These are phyloP conservation scores for Ormosia semicastrata DNA, from an alignment of 306 rosid genomes.

Conservation along the genomic window DNA sequence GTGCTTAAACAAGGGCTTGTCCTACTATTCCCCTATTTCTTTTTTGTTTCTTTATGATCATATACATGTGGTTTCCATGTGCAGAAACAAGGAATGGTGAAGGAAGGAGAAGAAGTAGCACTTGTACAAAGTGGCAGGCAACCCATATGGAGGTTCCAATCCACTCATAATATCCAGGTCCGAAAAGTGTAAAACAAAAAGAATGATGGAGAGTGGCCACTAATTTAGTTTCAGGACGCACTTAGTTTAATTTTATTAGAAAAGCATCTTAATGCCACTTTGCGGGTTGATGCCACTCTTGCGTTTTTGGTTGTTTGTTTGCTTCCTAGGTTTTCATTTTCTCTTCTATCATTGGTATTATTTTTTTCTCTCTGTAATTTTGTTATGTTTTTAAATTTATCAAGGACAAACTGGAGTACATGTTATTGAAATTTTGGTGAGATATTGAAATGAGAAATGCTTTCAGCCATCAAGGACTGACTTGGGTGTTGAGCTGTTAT, in stretches of 20 bases:
- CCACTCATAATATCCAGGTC: slow-evolving; percentile 96
- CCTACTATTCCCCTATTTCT: background rate
- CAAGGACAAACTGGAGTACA: background rate
- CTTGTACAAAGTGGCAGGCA: slow-evolving; percentile 95
- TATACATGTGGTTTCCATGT: background rate
- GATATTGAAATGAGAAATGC: background rate
- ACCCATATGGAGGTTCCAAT: slow-evolving; percentile 98
- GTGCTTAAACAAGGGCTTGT: background rate
- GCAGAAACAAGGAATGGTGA: slow-evolving; percentile 95
- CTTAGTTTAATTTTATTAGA: background rate
- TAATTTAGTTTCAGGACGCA: background rate
- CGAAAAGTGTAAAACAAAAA: slow-evolving; percentile 51
- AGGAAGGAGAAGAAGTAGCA: slow-evolving; percentile 95
- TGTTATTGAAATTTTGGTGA: slow-evolving; percentile 17
- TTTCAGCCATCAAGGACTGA: background rate
- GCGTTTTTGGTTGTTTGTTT: background rate
- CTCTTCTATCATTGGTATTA: background rate
- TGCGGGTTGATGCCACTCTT: slow-evolving; percentile 6
- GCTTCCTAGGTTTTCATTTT: slow-evolving; percentile 16
- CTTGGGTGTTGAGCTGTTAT: background rate
- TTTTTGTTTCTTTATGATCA: background rate
- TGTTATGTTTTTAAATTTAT: background rate
- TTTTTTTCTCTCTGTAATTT: background rate
- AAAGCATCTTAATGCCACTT: background rate
- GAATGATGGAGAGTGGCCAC: background rate